phyloP scores from a whole-genome alignment of 148 eudicot species.

The Silene conica region DNA sequence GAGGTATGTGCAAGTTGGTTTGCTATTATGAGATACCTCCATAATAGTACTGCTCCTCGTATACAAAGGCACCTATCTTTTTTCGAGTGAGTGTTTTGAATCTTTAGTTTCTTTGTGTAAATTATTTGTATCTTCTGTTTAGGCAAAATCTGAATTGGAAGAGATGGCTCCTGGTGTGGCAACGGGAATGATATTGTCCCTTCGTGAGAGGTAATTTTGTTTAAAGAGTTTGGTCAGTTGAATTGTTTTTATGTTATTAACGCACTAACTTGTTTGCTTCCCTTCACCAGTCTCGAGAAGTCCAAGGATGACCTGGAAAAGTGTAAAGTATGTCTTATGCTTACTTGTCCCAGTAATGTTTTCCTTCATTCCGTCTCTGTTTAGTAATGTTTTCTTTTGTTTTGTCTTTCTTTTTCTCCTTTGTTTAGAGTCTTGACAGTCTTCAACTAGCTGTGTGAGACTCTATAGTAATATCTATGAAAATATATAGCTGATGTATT shows the following conservation, averaged over 20 bases:
- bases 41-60: background rate
- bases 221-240: background rate
- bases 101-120: slow-evolving; percentile 7
- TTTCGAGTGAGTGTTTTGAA: background rate
- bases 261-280: slow-evolving; percentile 9
- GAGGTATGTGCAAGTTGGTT: background rate
- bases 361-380: background rate
- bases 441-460: background rate
- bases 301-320: slow-evolving; percentile 75
- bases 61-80: background rate
- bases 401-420: background rate
- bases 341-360: background rate
- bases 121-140: slow-evolving; percentile 3
- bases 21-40: background rate
- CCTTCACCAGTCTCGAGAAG: slow-evolving; percentile 60
- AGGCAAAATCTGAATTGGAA: slow-evolving; percentile 65
- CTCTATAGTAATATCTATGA: background rate
- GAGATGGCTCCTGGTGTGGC: slow-evolving; percentile 97
- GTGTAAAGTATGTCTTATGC: slow-evolving; percentile 57
- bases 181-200: slow-evolving; percentile 91
- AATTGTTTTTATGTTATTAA: background rate
- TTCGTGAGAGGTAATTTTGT: slow-evolving; percentile 79
- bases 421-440: background rate
- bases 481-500: background rate
- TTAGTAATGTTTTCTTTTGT: too few species aligned